A percentile compares a stretch with the other conserved stretches of the same genome.
phyloP scores from a whole-genome alignment of 306 rosid species.

The Rubus parviflorus region DNA sequence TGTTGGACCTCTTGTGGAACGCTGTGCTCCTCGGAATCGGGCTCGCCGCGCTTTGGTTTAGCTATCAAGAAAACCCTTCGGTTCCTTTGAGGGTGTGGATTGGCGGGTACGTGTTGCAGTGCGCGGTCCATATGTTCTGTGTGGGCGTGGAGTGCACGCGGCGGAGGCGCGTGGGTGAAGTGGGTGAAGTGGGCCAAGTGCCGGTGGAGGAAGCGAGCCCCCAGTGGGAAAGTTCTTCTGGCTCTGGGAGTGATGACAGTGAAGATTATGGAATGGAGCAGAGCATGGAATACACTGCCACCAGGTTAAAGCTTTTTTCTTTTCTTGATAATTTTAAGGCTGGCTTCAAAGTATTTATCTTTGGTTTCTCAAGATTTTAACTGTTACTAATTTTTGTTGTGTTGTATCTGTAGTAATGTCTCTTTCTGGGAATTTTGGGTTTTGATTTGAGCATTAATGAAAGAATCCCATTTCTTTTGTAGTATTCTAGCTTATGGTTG shows the following conservation, averaged over 20 bases:
- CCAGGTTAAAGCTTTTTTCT: slow-evolving; percentile 36
- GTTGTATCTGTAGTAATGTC: not conserved
- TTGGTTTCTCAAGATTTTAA: not conserved
- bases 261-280: slow-evolving; percentile 39
- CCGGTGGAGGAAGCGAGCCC: slow-evolving; percentile 20
- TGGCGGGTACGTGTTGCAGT: slow-evolving; percentile 63
- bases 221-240: slow-evolving; percentile 49
- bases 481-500: not conserved
- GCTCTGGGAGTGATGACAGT: slow-evolving; percentile 65
- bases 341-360: too few relatives aligned
- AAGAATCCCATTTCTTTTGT: not conserved
- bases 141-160: slow-evolving; percentile 53
- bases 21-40: slow-evolving; percentile 53
- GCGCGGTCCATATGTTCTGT: slow-evolving; percentile 57
- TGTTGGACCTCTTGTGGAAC: slow-evolving; percentile 78
- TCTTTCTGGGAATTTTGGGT: not conserved
- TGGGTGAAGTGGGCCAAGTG: slow-evolving; percentile 3
- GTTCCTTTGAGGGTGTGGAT: slow-evolving; percentile 84
- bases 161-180: slow-evolving; percentile 28
- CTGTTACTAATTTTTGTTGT: not conserved
- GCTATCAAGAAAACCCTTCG: slow-evolving; percentile 54
- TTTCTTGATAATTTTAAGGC: not conserved
- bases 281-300: slow-evolving; percentile 30
- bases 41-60: slow-evolving; percentile 39
- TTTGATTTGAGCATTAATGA: not conserved